Base-by-base conservation (phyloP, 2,329 filamentous ascomycete species). In the Huntiella savannae region DNA sequence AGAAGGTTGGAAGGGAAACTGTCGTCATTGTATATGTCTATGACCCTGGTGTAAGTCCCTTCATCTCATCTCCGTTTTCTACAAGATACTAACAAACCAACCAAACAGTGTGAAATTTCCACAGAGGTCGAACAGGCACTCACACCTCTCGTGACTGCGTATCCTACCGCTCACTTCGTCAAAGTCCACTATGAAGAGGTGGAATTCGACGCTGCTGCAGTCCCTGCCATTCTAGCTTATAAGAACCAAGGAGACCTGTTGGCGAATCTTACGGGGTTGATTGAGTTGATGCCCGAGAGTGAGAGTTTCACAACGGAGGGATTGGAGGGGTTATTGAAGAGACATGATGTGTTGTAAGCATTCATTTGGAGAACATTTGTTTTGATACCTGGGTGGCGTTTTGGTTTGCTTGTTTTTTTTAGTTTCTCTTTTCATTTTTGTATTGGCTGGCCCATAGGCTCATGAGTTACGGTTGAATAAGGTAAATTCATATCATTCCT, bases 1-100 rank as follows among this genome's bases (percentile, higher is more conserved):
- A 98, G 64, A 91, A 85, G 63, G 84, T 88, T 4, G 70, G 77
- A 35, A 64, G 77, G 41, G 82, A 88, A 40, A 88, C 84, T 0
- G 73, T 82, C 3, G 87, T 96, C 2, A 81, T 95, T 2, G 91
- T 98, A 22, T 92, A 88, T 63, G 86, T 98, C 53, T 91, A 86
- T 60, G 86, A 95, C 57, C 73, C 82, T 51, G 73, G 82, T 68
- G 86, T 93, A 73, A 59, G 76, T 63, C 19, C 5, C 44, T 10
- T 34, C 28, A 22, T 10, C 34, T 6, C 10, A 15, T 28, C 45
- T 43, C n/a, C 38, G 45, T 2, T 35, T 13, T 33, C 38, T 33
- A 35, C 13, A 40, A 36, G 8, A 33, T 52, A 28, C 53, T 58
- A 54, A 57, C 47, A 22, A 12, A 38, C 42, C 52, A 45, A 7